Conservation (phyloP, 495 filamentous ascomycete genomes). For the Talaromyces trachyspermus region DNA sequence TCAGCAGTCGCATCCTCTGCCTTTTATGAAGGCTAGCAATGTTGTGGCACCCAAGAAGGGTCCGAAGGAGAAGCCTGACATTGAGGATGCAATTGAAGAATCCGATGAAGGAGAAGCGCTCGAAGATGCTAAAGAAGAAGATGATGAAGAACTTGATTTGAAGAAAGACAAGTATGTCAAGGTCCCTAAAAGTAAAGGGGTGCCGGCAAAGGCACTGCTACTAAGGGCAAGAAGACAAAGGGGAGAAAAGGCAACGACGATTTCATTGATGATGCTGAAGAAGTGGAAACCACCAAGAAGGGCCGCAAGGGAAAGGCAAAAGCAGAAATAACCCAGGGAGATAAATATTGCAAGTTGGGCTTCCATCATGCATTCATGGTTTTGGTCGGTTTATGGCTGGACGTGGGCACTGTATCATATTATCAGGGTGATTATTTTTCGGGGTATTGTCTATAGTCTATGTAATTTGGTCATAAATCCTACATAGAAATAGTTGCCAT, state of each 20-base stretch:
- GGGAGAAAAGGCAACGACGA: slow-evolving; percentile 42
- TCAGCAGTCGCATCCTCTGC: slow-evolving; percentile 73
- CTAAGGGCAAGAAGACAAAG: slow-evolving; percentile 48
- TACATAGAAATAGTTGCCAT: too few relatives aligned
- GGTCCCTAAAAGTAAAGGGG: slow-evolving; percentile 60
- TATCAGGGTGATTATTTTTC: too few relatives aligned
- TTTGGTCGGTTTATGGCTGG: too few relatives aligned
- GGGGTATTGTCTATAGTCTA: too few relatives aligned
- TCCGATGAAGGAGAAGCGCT: slow-evolving; percentile 67
- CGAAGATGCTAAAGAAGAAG: slow-evolving; percentile 51
- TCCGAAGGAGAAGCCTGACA: slow-evolving; percentile 75
- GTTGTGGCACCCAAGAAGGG: slow-evolving; percentile 62
- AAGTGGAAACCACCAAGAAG: slow-evolving; percentile 48
- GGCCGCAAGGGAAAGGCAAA: slow-evolving; percentile 36
- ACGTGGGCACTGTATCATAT: too few relatives aligned
- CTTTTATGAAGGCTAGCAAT: slow-evolving; percentile 89
- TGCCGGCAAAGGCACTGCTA: slow-evolving; percentile 25
- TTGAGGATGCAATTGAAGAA: slow-evolving; percentile 93
- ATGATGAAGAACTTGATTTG: slow-evolving; percentile 67
- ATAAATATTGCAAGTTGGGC: too few relatives aligned
- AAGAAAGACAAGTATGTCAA: slow-evolving; percentile 97
- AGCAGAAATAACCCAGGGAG: slow-evolving; percentile 29
- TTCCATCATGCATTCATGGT: too few relatives aligned
- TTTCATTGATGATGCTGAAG: slow-evolving; percentile 34
- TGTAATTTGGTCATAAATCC: too few relatives aligned